These are phyloP conservation scores for Stromatinia cepivora DNA, from an alignment of 2,329 filamentous ascomycete genomes.

Conservation along the genomic window DNA sequence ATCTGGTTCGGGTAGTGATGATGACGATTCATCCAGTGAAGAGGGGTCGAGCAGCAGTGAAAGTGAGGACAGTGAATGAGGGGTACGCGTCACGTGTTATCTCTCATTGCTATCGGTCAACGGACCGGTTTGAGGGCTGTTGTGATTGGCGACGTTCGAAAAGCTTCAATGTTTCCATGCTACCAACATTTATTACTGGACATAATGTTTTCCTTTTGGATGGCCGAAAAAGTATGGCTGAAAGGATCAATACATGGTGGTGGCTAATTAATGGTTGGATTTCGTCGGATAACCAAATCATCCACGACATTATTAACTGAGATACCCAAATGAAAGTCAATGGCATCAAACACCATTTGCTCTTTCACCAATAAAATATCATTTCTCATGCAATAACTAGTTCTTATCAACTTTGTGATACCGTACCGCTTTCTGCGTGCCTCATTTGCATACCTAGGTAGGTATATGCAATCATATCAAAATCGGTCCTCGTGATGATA, in stretches of 20 bases:
- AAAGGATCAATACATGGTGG: not conserved
- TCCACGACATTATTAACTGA: not conserved
- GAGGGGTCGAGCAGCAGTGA: conserved; percentile 19
- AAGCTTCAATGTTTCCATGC: not conserved
- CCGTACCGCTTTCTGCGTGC: not conserved
- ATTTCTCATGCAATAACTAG: not conserved
- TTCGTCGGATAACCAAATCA: not conserved
- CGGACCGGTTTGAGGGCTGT: not conserved
- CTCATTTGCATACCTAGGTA: not conserved
- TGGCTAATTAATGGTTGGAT: conserved; percentile 1
- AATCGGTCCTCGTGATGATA: conserved; percentile 18
- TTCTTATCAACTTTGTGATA: conserved; percentile 14
- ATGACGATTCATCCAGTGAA: conserved; percentile 19
- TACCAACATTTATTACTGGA: not conserved
- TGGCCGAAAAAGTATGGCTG: not conserved
- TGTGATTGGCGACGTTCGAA: not conserved
- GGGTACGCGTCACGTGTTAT: not conserved
- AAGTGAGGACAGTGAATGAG: conserved; percentile 3
- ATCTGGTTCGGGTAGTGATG: conserved; percentile 27
- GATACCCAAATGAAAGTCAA: conserved; percentile 13
- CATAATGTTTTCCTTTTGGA: not conserved
- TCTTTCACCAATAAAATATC: conserved; percentile 1
- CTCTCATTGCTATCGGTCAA: not conserved
- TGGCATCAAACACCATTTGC: not conserved
- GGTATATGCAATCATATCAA: conserved; percentile 14